These are phyloP conservation scores for Schrenkiella parvula DNA, from an alignment of 345 rosid species.

Conservation along the genomic window DNA sequence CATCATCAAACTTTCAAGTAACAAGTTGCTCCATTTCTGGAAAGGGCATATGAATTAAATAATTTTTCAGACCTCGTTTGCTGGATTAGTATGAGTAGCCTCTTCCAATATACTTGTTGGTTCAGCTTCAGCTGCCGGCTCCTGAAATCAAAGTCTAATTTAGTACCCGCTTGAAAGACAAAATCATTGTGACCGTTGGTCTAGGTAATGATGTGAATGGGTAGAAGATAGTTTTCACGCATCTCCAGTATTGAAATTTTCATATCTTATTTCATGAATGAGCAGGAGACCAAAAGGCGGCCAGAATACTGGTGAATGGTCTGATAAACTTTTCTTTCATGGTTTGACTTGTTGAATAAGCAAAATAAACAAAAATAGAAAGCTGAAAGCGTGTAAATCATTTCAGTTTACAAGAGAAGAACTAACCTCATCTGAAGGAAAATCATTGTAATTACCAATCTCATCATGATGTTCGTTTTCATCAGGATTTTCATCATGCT, in stretches of 20 bases:
- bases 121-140: conserved; percentile 35
- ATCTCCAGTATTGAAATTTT: background rate
- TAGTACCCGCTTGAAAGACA: conserved; percentile 17
- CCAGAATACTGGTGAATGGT: background rate
- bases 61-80: conserved; percentile 37
- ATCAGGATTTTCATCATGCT: conserved; percentile 33
- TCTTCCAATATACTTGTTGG: conserved; percentile 31
- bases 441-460: conserved; percentile 51
- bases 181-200: background rate
- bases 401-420: conserved; percentile 19
- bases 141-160: conserved; percentile 28
- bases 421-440: conserved; percentile 58
- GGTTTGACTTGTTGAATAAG: conserved; percentile 1
- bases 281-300: background rate
- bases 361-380: background rate
- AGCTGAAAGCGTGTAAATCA: background rate
- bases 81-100: conserved; percentile 26
- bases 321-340: background rate
- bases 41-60: conserved; percentile 5
- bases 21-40: background rate
- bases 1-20: conserved; percentile 2
- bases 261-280: background rate
- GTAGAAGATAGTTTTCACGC: background rate
- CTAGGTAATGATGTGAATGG: background rate
- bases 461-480: conserved; percentile 32